Evolutionary conservation across 2,329 filamentous ascomycete genomes (phyloP).

Genomic region (Elsinoe ampelina): DNA sequence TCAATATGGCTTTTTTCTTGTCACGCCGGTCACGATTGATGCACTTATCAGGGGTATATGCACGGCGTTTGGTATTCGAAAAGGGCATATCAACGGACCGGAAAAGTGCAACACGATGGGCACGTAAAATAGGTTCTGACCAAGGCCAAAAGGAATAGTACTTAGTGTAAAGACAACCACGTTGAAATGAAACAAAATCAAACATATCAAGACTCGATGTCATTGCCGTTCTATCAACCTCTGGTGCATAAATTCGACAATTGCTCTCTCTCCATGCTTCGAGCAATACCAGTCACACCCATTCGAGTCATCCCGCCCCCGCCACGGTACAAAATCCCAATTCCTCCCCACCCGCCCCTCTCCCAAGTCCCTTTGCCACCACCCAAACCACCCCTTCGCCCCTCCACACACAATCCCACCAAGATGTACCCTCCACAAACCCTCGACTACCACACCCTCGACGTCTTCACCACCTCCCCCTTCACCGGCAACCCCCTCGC

Average conservation of each 20-base stretch:
- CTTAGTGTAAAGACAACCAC: too few species aligned
- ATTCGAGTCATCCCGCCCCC: too few species aligned
- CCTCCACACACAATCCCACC: neutral
- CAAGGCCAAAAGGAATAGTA: too few species aligned
- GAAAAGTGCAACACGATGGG: neutral
- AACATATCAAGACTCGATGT: too few species aligned
- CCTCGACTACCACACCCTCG: conserved; percentile 29
- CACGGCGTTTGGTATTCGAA: conserved; percentile 11
- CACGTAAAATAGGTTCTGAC: neutral
- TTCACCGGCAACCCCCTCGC: conserved; percentile 47
- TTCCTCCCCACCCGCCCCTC: too few species aligned
- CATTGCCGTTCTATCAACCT: too few species aligned
- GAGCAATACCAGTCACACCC: too few species aligned
- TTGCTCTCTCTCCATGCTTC: too few species aligned
- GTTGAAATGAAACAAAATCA: too few species aligned
- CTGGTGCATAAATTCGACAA: too few species aligned
- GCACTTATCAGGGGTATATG: neutral
- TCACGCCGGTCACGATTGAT: conserved; percentile 8
- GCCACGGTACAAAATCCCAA: too few species aligned
- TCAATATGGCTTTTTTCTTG: neutral
- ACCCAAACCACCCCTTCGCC: neutral
- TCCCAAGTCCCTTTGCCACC: too few species aligned
- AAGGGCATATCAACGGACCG: neutral
- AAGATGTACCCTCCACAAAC: neutral
- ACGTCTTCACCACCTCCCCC: conserved; percentile 41